Base-by-base conservation (phyloP, 331 rosid species). In the Telfairia occidentalis region DNA sequence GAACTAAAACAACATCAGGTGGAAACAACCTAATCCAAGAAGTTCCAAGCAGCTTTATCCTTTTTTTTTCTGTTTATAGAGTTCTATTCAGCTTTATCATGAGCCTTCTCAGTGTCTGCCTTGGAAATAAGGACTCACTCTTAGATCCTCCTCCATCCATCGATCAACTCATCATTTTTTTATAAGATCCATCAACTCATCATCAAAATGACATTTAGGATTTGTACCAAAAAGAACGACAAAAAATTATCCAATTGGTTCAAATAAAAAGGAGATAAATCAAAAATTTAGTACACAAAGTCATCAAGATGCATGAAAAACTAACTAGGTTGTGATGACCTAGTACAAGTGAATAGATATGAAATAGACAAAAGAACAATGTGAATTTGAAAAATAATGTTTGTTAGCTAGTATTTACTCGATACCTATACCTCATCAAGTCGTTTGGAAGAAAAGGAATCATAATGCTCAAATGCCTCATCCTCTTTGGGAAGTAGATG, bases 401-500 rank as follows among this genome's bases (percentile, higher is more conserved):
- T 34, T 53, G 50, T 4, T 34, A 34, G 37, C 7, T 29, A 32
- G 9, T 52, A 49, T 49, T 52, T 72, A 72, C 29, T 34, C 57
- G 37, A 58, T 54, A 23, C 77, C 26, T 60, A 38, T 91, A 95
- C 99, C 99, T 95, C 99, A 73, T 92, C 99, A 82, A 95, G 89
- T 53, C 91, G 92, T 90, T 90, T 95, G 74, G 89, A 83, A 74
- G 89, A 90, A 85, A 90, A 88, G 71, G 82, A 63, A 81, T 77
- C 85, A 79, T 95, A 95, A 81, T 86, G 96, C 79, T 88, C 97
- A 85, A 95, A 87, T 77, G 99, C 96, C 78, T 95, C 97, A 67
- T 85, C 90, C 69, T 92, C 93, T 80, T 82, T 85, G 23, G 97
- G 99, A 76, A 95, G 99, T 82, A 95, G 69, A 84, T 95, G 99